A percentile compares a stretch with the other conserved stretches of the same genome.
These are phyloP conservation scores for Colletotrichum sp. DNA, from an alignment of 2,329 filamentous ascomycete species.

Conservation along the genomic window DNA sequence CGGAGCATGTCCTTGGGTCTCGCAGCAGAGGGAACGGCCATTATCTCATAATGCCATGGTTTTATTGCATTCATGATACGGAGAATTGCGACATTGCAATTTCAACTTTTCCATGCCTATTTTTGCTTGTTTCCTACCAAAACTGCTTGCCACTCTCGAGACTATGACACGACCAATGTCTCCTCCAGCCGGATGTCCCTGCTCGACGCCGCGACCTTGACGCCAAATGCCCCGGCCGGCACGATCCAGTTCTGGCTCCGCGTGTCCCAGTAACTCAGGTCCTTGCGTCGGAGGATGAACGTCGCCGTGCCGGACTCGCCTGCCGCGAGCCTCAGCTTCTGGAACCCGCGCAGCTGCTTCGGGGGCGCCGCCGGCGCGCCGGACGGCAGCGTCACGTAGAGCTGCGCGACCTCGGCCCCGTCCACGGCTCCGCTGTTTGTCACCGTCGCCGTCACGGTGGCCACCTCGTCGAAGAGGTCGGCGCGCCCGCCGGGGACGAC, in stretches of 20 bases:
- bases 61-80: neutral
- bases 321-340: conserved; percentile 60
- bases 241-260: conserved; percentile 64
- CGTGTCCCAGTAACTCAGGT: conserved; percentile 72
- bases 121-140: neutral
- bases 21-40: neutral
- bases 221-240: conserved; percentile 46
- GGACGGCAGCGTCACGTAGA: conserved; percentile 54
- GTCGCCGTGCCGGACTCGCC: conserved; percentile 54
- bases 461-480: conserved; percentile 51
- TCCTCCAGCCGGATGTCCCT: conserved; percentile 48
- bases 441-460: conserved; percentile 61
- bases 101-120: neutral
- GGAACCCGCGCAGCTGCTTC: conserved; percentile 69
- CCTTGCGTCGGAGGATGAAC: conserved; percentile 63
- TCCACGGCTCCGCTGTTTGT: conserved; percentile 67
- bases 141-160: neutral
- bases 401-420: conserved; percentile 72
- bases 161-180: conserved; percentile 2
- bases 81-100: neutral
- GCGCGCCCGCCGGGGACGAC: conserved; percentile 47
- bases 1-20: neutral
- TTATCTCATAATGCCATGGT: neutral
- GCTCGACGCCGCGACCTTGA: conserved; percentile 51
- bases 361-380: conserved; percentile 48